Conservation (phyloP, 495 filamentous ascomycete genomes). For the Penicillium dipodomyicola region DNA sequence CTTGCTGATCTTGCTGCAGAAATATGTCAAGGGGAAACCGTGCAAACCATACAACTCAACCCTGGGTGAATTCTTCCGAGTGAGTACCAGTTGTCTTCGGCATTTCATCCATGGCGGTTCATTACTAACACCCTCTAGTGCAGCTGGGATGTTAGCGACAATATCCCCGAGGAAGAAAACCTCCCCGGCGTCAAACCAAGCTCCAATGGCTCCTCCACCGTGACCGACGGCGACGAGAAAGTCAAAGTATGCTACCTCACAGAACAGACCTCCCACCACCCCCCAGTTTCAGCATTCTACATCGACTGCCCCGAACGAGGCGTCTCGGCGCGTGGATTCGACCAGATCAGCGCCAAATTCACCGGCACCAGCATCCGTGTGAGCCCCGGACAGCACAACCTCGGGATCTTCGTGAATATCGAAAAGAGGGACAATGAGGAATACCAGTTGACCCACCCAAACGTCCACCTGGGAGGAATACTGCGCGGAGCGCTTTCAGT, state of each 20-base stretch:
- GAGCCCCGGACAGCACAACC: constrained; percentile 84
- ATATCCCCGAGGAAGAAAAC: constrained; percentile 45
- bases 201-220: constrained; percentile 32
- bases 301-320: constrained; percentile 91
- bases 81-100: constrained; percentile 39
- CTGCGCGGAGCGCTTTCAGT: constrained; percentile 79
- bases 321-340: constrained; percentile 82
- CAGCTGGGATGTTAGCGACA: constrained; percentile 87
- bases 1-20: constrained; percentile 47
- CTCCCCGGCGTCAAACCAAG: constrained; percentile 37
- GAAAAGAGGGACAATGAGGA: constrained; percentile 77
- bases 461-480: constrained; percentile 87
- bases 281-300: constrained; percentile 94
- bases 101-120: neutral
- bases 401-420: constrained; percentile 91
- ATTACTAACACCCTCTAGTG: constrained; percentile 52
- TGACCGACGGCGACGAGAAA: constrained; percentile 45
- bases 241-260: constrained; percentile 88
- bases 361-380: constrained; percentile 93
- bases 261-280: constrained; percentile 98
- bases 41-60: constrained; percentile 99
- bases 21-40: constrained; percentile 97
- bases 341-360: constrained; percentile 96
- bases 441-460: constrained; percentile 92
- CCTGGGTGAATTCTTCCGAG: constrained; percentile 95